Evolutionary conservation across 2,329 filamentous ascomycete species (phyloP).

Genomic region (Gaeumannomyces tritici): DNA sequence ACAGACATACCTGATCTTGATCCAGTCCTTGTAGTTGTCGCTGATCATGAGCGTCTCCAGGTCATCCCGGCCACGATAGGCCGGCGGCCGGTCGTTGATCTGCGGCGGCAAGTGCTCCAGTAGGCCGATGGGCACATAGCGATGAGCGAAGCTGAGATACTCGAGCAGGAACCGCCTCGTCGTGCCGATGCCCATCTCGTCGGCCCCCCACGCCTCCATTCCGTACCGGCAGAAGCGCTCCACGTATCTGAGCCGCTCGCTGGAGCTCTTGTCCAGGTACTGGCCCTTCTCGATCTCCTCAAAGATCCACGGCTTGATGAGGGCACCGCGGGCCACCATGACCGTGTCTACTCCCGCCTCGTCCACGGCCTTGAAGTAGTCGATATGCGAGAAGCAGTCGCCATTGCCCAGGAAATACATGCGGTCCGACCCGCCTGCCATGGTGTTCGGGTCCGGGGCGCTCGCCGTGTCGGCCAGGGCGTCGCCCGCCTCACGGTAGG

Average conservation of each 20-base stretch:
- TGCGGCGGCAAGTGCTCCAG: slow-evolving; percentile 80
- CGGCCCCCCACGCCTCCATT: slow-evolving; percentile 88
- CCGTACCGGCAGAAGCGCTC: slow-evolving; percentile 88
- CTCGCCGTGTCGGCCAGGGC: slow-evolving; percentile 63
- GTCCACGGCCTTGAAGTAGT: slow-evolving; percentile 72
- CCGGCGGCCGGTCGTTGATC: slow-evolving; percentile 81
- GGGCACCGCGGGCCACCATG: slow-evolving; percentile 91
- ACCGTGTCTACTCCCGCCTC: slow-evolving; percentile 80
- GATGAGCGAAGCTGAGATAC: slow-evolving; percentile 87
- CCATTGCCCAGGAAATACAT: slow-evolving; percentile 95
- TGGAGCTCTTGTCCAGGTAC: slow-evolving; percentile 89
- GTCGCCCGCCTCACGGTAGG: slow-evolving; percentile 62
- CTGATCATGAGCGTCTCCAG: slow-evolving; percentile 89
- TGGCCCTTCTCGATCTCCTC: slow-evolving; percentile 89
- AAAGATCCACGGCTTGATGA: slow-evolving; percentile 98
- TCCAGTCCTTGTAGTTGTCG: slow-evolving; percentile 92
- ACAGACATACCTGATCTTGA: slow-evolving; percentile 79
- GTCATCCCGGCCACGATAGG: slow-evolving; percentile 76
- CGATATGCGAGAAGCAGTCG: slow-evolving; percentile 86
- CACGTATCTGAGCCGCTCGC: slow-evolving; percentile 74
- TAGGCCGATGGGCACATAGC: slow-evolving; percentile 84
- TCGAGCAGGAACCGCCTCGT: slow-evolving; percentile 90
- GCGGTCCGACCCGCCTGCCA: slow-evolving; percentile 49
- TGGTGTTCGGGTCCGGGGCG: slow-evolving; percentile 67
- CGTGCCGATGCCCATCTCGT: slow-evolving; percentile 85